Evolutionary conservation across 805 yeast species (phyloP).

Genomic region (Wickerhamomyces tratensis): DNA sequence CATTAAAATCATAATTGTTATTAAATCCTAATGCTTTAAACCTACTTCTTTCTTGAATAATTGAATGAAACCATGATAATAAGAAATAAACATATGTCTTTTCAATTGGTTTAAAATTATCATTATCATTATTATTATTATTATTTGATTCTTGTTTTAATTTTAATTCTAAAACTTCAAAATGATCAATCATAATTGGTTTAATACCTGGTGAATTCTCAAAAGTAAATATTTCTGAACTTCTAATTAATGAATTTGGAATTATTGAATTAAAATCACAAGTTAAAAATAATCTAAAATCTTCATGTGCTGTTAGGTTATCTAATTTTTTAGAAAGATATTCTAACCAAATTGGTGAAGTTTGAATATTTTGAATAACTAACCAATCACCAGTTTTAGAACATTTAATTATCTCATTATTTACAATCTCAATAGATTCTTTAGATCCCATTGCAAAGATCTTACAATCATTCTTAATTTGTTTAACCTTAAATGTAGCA

Average conservation of each 20-base stretch:
- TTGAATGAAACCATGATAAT: conserved; percentile 62
- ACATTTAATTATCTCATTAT: conserved; percentile 37
- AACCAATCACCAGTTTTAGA: conserved; percentile 56
- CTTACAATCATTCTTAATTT: conserved; percentile 19
- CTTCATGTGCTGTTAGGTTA: conserved; percentile 15
- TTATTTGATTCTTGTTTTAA: conserved; percentile 1
- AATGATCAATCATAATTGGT: conserved; percentile 24
- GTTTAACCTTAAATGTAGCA: conserved; percentile 44
- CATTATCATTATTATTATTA: neutral
- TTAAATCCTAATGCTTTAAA: conserved; percentile 57
- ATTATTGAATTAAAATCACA: conserved; percentile 37
- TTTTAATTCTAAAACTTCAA: conserved; percentile 10
- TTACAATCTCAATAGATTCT: conserved; percentile 54
- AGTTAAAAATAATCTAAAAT: conserved; percentile 57
- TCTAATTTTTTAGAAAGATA: conserved; percentile 38
- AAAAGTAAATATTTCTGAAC: conserved; percentile 44
- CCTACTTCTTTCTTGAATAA: conserved; percentile 48
- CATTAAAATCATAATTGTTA: conserved; percentile 58
- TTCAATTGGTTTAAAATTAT: conserved; percentile 27
- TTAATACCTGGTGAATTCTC: conserved; percentile 60
- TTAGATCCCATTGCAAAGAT: conserved; percentile 65
- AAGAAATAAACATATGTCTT: conserved; percentile 39
- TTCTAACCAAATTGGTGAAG: conserved; percentile 57
- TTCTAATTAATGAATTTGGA: conserved; percentile 47
- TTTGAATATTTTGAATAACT: conserved; percentile 71